Conservation (phyloP, 1,284 basidiomycete species). For the Quambalaria eucalypti region DNA sequence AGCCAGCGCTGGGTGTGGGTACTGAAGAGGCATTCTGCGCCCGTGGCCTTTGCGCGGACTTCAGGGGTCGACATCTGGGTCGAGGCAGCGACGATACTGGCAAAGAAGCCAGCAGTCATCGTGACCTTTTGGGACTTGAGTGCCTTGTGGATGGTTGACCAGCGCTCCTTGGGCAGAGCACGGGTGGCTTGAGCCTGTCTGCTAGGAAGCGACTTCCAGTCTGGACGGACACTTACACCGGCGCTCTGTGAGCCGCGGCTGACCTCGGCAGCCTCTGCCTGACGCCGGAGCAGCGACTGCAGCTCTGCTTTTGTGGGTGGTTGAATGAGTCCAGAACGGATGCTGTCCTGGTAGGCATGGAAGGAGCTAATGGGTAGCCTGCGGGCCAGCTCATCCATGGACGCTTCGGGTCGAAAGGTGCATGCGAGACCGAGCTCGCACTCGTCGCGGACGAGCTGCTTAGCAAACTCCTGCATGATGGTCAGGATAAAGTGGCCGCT, state of each 20-base stretch:
- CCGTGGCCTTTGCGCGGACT: background rate
- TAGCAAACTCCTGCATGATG: constrained; percentile 3
- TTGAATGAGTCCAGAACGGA: background rate
- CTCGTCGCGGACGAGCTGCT: constrained; percentile 8
- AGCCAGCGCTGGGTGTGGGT: background rate
- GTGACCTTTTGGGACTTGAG: background rate
- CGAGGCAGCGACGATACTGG: background rate
- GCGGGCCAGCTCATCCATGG: constrained; percentile 1
- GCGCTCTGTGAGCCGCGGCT: background rate
- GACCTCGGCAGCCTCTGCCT: background rate
- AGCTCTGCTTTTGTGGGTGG: background rate
- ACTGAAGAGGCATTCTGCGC: background rate
- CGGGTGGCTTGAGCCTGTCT: background rate
- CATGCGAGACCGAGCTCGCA: constrained; percentile 3
- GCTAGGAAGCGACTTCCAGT: no score
- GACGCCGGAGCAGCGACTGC: background rate
- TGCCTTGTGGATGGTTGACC: background rate
- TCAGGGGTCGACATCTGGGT: background rate
- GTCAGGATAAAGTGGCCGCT: constrained; percentile 9
- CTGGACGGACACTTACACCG: background rate
- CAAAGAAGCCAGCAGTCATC: background rate
- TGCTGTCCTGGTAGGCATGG: constrained; percentile 9
- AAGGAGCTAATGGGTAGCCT: constrained; percentile 15
- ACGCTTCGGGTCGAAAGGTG: constrained; percentile 10
- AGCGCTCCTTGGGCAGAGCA: background rate